phyloP scores from a whole-genome alignment of 2,329 filamentous ascomycete genomes.

The Arthrobotrys pseudoclavata region DNA sequence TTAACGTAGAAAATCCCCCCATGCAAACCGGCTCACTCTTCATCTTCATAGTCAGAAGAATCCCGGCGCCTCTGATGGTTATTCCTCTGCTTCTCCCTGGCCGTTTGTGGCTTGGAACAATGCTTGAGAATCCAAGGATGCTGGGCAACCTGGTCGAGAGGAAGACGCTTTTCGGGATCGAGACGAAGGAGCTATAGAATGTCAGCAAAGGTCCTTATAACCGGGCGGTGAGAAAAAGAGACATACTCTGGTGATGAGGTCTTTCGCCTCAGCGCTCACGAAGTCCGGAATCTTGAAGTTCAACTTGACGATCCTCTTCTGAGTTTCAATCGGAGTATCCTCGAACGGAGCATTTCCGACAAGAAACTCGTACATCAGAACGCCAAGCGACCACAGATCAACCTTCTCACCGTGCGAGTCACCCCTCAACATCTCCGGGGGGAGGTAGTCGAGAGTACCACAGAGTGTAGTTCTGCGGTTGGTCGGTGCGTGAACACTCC shows the following conservation, averaged over 20 bases:
- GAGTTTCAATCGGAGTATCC: constrained; percentile 94
- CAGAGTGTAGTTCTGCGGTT: constrained; percentile 95
- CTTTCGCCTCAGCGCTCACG: constrained; percentile 88
- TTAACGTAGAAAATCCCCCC: constrained; percentile 12
- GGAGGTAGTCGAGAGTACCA: constrained; percentile 95
- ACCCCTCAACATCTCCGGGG: constrained; percentile 95
- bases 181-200: constrained; percentile 80
- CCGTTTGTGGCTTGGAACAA: constrained; percentile 71
- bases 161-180: constrained; percentile 92
- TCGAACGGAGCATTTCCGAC: constrained; percentile 97
- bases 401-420: constrained; percentile 97
- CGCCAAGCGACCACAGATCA: constrained; percentile 94
- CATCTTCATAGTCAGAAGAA: constrained; percentile 30
- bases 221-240: background rate
- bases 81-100: constrained; percentile 51
- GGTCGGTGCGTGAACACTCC: constrained; percentile 97
- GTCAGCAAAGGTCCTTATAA: constrained; percentile 43
- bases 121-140: constrained; percentile 99
- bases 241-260: constrained; percentile 89
- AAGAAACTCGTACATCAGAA: constrained; percentile 95
- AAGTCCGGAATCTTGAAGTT: constrained; percentile 95
- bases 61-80: constrained; percentile 43
- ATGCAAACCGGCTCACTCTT: constrained; percentile 10
- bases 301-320: constrained; percentile 85
- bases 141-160: constrained; percentile 86